Conservation (phyloP, 257 asterid species). For the Solanum peruvianum region DNA sequence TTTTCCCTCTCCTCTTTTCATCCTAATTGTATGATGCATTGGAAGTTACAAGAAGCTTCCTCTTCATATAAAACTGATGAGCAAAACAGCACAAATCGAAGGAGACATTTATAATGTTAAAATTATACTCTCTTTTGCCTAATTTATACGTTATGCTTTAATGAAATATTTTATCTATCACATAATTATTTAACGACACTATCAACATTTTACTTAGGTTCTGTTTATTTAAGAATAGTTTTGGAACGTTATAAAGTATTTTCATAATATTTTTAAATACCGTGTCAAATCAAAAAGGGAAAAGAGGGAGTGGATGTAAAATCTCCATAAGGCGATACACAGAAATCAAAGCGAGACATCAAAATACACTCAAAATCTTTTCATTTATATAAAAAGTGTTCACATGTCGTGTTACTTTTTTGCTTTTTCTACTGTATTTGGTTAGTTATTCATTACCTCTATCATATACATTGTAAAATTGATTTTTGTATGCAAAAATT, state of each 20-base stretch:
- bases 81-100: background rate
- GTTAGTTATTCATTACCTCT: background rate
- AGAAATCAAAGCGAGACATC: background rate
- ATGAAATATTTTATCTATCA: background rate
- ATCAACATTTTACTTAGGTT: background rate
- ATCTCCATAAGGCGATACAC: background rate
- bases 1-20: background rate
- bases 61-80: background rate
- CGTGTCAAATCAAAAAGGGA: background rate
- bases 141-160: background rate
- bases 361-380: background rate
- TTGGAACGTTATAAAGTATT: background rate
- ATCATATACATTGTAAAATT: background rate
- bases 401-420: background rate
- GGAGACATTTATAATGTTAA: background rate
- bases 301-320: background rate
- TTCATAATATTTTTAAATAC: rapidly evolving
- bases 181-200: background rate
- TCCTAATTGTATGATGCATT: background rate
- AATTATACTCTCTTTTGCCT: background rate
- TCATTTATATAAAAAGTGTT: background rate
- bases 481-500: background rate
- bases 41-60: background rate
- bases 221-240: background rate
- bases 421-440: background rate